A percentile compares a stretch with the other conserved stretches of the same genome.
These are phyloP conservation scores for Trametes versicolor DNA, from an alignment of 1,284 basidiomycete species.

Conservation along the genomic window DNA sequence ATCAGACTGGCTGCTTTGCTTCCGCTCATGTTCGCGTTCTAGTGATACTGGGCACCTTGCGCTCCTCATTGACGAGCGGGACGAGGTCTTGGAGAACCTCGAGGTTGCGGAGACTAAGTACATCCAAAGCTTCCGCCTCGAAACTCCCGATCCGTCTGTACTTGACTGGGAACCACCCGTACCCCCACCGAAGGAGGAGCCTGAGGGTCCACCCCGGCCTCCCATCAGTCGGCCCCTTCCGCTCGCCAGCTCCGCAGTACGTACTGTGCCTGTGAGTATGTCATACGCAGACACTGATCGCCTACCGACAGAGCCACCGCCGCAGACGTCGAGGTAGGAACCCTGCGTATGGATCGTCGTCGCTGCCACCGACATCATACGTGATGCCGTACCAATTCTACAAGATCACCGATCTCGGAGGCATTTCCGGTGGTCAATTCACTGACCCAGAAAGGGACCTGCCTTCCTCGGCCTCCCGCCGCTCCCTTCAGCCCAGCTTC, in stretches of 20 bases:
- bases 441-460: slow-evolving; percentile 47
- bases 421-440: slow-evolving; percentile 69
- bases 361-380: slow-evolving; percentile 77
- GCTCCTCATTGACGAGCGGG: slow-evolving; percentile 74
- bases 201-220: slow-evolving; percentile 52
- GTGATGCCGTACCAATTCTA: slow-evolving; percentile 84
- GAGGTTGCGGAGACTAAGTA: slow-evolving; percentile 84
- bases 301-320: slow-evolving; percentile 28
- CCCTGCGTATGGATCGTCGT: slow-evolving; percentile 69
- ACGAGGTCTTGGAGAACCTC: slow-evolving; percentile 76
- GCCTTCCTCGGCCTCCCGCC: slow-evolving; percentile 39
- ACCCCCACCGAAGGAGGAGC: slow-evolving; percentile 38
- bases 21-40: not conserved
- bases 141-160: slow-evolving; percentile 69
- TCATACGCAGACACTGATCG: not conserved
- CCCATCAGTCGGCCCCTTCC: slow-evolving; percentile 75
- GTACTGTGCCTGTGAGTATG: not conserved
- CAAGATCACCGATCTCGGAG: slow-evolving; percentile 68
- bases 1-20: not conserved
- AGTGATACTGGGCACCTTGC: slow-evolving; percentile 77
- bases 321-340: slow-evolving; percentile 59
- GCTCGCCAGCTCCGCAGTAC: slow-evolving; percentile 47
- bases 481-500: slow-evolving; percentile 55
- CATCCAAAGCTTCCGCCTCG: slow-evolving; percentile 77
- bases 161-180: slow-evolving; percentile 48